Percentiles rank a stretch among this genome's conserved stretches.
These are phyloP conservation scores for Hericium coralloides DNA, from an alignment of 768 basidiomycete species.

Conservation along the genomic window DNA sequence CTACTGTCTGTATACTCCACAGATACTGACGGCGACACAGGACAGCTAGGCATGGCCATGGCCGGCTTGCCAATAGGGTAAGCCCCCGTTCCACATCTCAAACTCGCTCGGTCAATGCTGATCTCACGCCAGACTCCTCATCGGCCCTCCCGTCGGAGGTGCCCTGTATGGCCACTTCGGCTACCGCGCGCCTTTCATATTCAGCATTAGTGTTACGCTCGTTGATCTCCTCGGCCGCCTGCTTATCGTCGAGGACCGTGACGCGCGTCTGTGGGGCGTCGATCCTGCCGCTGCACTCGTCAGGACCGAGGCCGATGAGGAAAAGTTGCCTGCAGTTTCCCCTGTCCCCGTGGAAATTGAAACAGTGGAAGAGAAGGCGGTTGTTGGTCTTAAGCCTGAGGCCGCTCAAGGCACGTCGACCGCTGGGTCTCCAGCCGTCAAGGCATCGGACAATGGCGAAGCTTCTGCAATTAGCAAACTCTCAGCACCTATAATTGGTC, in stretches of 20 bases:
- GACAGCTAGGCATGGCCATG: conserved; percentile 32
- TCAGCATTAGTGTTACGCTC: conserved; percentile 23
- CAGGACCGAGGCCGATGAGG: background rate
- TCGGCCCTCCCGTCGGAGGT: conserved; percentile 31
- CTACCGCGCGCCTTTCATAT: conserved; percentile 30
- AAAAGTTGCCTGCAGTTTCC: background rate
- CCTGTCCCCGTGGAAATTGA: too few species aligned
- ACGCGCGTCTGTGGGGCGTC: conserved; percentile 24
- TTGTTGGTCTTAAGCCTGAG: too few species aligned
- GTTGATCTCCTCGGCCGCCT: conserved; percentile 28
- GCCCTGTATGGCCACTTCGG: conserved; percentile 28
- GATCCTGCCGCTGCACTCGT: conserved; percentile 12
- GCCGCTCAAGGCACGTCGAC: background rate
- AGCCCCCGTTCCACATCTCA: background rate
- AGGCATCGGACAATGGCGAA: too few species aligned
- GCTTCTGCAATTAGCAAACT: too few species aligned
- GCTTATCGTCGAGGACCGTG: conserved; percentile 28
- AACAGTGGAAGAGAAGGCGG: too few species aligned
- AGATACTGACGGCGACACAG: conserved; percentile 11
- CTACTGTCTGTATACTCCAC: background rate
- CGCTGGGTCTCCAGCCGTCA: background rate
- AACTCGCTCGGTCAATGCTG: too few species aligned
- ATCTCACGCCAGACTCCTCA: conserved; percentile 19
- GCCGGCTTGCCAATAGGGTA: conserved; percentile 31
- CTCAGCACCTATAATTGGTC: too few species aligned